These are phyloP conservation scores for Rhodotorula sp. DNA, from an alignment of 1,284 basidiomycete species.

Conservation along the genomic window DNA sequence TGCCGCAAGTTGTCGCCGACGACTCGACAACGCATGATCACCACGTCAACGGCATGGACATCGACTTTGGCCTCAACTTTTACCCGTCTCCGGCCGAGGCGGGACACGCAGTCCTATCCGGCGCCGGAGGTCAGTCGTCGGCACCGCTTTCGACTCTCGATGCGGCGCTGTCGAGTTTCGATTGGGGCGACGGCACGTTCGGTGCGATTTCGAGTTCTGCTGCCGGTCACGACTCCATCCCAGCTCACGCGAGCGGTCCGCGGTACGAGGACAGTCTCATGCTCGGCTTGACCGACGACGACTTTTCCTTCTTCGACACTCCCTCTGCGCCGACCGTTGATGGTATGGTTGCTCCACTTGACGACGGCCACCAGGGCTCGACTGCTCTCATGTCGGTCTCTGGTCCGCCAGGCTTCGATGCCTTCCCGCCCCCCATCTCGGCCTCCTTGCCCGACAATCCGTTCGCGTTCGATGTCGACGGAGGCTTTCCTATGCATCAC, in stretches of 20 bases:
- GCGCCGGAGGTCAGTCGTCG: background rate
- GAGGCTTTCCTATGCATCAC: background rate
- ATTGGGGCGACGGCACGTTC: slow-evolving; percentile 40
- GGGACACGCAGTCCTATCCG: background rate
- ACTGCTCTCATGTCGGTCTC: no score
- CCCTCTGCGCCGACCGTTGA: slow-evolving; percentile 25
- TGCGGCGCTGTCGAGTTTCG: slow-evolving; percentile 26
- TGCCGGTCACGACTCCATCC: background rate
- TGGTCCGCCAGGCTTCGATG: background rate
- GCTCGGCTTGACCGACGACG: slow-evolving; percentile 44
- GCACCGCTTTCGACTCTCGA: slow-evolving; percentile 25
- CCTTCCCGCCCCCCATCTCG: slow-evolving; percentile 10
- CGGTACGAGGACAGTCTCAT: slow-evolving; percentile 37
- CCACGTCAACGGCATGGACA: background rate
- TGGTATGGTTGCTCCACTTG: no score
- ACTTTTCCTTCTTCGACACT: slow-evolving; percentile 46
- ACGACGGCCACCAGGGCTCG: no score
- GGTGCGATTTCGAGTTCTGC: background rate
- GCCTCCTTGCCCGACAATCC: background rate
- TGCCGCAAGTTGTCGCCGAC: background rate
- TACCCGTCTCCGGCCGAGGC: slow-evolving; percentile 39
- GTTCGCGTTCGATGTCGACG: slow-evolving; percentile 23
- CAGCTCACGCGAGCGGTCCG: background rate
- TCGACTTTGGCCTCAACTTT: slow-evolving; percentile 18
- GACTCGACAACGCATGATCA: background rate